Evolutionary conservation across 169 alveolate genomes (phyloP).

Genomic region (Cytauxzoon felis): DNA sequence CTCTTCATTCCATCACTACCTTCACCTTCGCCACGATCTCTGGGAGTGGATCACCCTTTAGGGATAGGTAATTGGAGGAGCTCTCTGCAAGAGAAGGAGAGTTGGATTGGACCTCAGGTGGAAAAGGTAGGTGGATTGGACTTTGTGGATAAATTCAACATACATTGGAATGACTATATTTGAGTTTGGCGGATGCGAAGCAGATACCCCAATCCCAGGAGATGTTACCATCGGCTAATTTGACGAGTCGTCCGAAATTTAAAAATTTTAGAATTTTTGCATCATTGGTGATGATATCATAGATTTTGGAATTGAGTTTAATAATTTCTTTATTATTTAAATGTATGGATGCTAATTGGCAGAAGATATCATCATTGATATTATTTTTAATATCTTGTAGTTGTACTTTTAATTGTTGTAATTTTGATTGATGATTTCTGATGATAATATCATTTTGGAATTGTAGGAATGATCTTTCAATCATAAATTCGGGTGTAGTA

Average conservation of each 20-base stretch:
- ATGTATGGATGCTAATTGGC: constrained; percentile 5
- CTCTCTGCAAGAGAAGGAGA: too few species aligned
- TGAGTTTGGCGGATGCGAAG: constrained; percentile 47
- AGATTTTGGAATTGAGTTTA: constrained; percentile 64
- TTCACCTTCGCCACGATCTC: too few species aligned
- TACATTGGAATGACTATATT: constrained; percentile 10
- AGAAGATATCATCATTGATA: constrained; percentile 45
- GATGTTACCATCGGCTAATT: constrained; percentile 27
- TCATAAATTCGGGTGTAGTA: constrained; percentile 91
- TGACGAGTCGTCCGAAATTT: constrained; percentile 46
- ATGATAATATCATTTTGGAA: constrained; percentile 87
- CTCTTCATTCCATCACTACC: too few species aligned
- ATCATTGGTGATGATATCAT: constrained; percentile 61
- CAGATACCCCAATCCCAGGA: constrained; percentile 63
- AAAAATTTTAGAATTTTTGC: constrained; percentile 23
- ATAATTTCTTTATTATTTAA: constrained; percentile 9
- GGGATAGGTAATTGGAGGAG: too few species aligned
- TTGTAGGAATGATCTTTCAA: constrained; percentile 92
- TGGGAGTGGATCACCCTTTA: too few species aligned
- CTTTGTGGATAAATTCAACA: too few species aligned
- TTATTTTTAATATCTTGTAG: constrained; percentile 52
- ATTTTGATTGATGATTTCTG: constrained; percentile 8
- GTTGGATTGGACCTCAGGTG: too few species aligned
- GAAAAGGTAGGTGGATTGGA: too few species aligned
- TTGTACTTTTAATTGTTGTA: constrained; percentile 9